phyloP scores from a whole-genome alignment of 2,329 filamentous ascomycete genomes.

The Macrophomina tecta region DNA sequence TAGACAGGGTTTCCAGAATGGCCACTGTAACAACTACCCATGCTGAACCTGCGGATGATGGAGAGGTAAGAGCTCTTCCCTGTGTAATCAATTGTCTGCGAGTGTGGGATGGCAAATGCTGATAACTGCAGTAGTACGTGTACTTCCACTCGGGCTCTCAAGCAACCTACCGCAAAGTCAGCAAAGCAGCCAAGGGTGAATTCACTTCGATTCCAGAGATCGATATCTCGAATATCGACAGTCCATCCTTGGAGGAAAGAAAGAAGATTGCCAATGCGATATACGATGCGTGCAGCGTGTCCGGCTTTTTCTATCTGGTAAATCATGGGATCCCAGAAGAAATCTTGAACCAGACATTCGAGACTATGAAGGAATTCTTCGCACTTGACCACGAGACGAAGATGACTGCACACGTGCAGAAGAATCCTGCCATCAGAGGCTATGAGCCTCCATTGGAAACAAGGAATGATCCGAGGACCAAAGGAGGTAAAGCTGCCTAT shows the following conservation, averaged over 20 bases:
- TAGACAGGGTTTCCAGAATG: not conserved
- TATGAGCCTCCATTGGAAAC: constrained; percentile 17
- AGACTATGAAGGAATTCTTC: constrained; percentile 13
- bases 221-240: constrained; percentile 23
- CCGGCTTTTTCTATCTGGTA: constrained; percentile 18
- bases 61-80: not conserved
- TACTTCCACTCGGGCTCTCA: constrained; percentile 23
- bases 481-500: constrained; percentile 2
- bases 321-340: constrained; percentile 20
- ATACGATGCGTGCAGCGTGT: constrained; percentile 15
- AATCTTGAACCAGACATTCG: constrained; percentile 11
- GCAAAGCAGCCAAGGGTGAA: constrained; percentile 17
- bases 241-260: constrained; percentile 1
- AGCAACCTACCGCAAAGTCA: constrained; percentile 21
- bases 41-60: constrained; percentile 3
- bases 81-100: too few species aligned
- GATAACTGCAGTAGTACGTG: constrained; percentile 3
- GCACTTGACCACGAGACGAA: constrained; percentile 9
- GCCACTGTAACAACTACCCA: constrained; percentile 10
- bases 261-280: constrained; percentile 7
- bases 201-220: constrained; percentile 18
- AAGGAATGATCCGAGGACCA: constrained; percentile 14
- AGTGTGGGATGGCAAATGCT: not conserved
- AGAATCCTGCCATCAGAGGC: constrained; percentile 10
- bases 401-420: constrained; percentile 20